Percentiles rank a stretch among this genome's conserved stretches.
phyloP scores from a whole-genome alignment of 192 early-diverging fungal species.

The Coemansia sp. region DNA sequence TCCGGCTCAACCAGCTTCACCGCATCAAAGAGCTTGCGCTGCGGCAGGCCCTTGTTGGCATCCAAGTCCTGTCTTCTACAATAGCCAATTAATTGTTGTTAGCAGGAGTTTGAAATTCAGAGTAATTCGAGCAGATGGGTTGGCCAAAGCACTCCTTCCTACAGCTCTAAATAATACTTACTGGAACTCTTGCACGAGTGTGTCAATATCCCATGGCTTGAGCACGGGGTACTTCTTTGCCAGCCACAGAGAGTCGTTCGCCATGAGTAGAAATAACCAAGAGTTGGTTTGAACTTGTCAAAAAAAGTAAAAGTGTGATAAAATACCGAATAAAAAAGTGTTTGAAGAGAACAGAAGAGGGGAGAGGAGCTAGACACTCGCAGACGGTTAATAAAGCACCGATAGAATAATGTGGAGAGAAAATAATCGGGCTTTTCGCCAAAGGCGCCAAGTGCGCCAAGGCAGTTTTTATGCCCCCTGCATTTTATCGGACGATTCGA shows the following conservation, averaged over 20 bases:
- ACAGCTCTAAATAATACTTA: conserved; percentile 24
- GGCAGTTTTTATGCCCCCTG: not conserved
- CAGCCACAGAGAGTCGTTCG: conserved; percentile 28
- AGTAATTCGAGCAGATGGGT: not conserved
- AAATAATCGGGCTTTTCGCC: not conserved
- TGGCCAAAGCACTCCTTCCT: no score
- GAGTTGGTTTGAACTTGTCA: not conserved
- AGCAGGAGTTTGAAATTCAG: not conserved
- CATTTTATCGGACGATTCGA: not conserved
- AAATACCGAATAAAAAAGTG: not conserved
- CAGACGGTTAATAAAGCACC: not conserved
- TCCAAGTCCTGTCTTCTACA: conserved; percentile 64
- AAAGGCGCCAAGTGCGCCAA: not conserved
- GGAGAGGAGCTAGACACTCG: not conserved
- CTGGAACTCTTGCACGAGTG: conserved; percentile 45
- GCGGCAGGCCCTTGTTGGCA: conserved; percentile 66
- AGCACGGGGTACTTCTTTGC: conserved; percentile 50
- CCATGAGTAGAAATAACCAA: not conserved
- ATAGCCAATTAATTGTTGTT: not conserved
- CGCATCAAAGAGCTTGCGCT: conserved; percentile 64
- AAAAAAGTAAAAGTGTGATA: conserved; percentile 1
- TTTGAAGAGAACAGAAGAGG: not conserved
- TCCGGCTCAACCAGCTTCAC: conserved; percentile 65
- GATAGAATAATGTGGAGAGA: not conserved
- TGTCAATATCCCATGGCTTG: conserved; percentile 58